Percentiles rank a stretch among this genome's conserved stretches.
These are phyloP conservation scores for Apodospora peruviana DNA, from an alignment of 495 filamentous ascomycete genomes.

Conservation along the genomic window DNA sequence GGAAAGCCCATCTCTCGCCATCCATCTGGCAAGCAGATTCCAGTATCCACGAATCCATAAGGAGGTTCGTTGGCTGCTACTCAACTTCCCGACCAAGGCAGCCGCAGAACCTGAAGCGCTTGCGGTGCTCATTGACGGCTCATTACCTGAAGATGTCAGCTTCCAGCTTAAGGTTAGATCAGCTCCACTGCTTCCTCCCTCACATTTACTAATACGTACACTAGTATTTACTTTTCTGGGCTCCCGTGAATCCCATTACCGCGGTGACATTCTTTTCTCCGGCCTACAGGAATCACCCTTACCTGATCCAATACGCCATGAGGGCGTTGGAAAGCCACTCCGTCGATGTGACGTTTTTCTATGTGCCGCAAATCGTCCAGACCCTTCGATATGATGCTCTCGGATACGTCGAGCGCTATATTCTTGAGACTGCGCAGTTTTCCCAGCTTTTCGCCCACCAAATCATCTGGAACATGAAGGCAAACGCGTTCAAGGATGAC, in stretches of 20 bases:
- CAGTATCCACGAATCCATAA: slow-evolving; percentile 62
- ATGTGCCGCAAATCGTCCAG: slow-evolving; percentile 96
- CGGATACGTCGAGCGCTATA: slow-evolving; percentile 94
- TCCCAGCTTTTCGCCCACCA: slow-evolving; percentile 97
- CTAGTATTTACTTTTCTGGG: slow-evolving; percentile 91
- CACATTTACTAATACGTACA: slow-evolving; percentile 33
- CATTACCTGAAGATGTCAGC: slow-evolving; percentile 70
- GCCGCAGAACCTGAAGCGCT: slow-evolving; percentile 73
- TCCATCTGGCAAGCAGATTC: slow-evolving; percentile 76
- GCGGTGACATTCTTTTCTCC: slow-evolving; percentile 91
- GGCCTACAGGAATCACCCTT: slow-evolving; percentile 88
- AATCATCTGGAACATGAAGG: slow-evolving; percentile 99
- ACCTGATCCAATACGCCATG: slow-evolving; percentile 96
- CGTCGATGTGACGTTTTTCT: slow-evolving; percentile 96
- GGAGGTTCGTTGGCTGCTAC: slow-evolving; percentile 71
- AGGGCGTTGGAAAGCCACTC: slow-evolving; percentile 86
- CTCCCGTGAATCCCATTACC: slow-evolving; percentile 85
- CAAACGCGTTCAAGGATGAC: slow-evolving; percentile 96
- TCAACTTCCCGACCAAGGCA: slow-evolving; percentile 78
- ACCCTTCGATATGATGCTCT: slow-evolving; percentile 90
- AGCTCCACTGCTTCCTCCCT: neutral
- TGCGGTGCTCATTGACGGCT: slow-evolving; percentile 69
- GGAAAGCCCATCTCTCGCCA: slow-evolving; percentile 73
- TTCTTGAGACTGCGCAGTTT: slow-evolving; percentile 89
- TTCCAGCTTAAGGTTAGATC: slow-evolving; percentile 88